phyloP scores from a whole-genome alignment of 2,329 filamentous ascomycete species.

The Cadophora sp. region DNA sequence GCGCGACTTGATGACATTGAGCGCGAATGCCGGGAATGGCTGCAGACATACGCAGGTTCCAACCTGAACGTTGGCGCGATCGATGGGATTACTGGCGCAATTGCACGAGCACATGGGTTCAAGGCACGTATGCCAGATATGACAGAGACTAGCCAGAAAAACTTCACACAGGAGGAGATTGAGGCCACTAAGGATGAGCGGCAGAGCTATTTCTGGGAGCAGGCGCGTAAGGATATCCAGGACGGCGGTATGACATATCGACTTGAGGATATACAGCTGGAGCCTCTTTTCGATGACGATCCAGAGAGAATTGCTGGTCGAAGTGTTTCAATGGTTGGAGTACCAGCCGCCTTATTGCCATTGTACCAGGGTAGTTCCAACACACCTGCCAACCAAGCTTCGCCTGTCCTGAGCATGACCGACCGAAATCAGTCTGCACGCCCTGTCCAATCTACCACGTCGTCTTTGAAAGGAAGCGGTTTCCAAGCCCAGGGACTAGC shows the following conservation, averaged over 20 bases:
- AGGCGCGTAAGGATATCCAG: not conserved
- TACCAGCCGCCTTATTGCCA: conserved; percentile 3
- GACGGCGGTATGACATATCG: not conserved
- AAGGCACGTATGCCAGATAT: not conserved
- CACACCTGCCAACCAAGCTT: not conserved
- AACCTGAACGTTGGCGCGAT: not conserved
- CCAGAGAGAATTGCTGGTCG: not conserved
- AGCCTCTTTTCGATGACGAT: not conserved
- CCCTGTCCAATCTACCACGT: not conserved
- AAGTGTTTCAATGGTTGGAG: not conserved
- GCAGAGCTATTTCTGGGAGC: not conserved
- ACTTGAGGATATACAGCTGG: not conserved
- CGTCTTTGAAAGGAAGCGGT: not conserved
- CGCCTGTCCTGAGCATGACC: not conserved
- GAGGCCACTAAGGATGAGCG: not conserved
- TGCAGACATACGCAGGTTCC: not conserved
- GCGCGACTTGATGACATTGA: conserved; percentile 21
- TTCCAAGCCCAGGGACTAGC: not conserved
- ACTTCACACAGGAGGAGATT: not conserved
- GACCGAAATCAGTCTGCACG: not conserved
- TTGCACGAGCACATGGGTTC: not conserved
- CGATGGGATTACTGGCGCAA: not conserved
- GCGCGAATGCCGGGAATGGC: conserved; percentile 4
- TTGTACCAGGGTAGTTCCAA: not conserved
- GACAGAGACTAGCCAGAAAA: not conserved